These are phyloP conservation scores for Gamarada debralockiae DNA, from an alignment of 495 filamentous ascomycete species.

Conservation along the genomic window DNA sequence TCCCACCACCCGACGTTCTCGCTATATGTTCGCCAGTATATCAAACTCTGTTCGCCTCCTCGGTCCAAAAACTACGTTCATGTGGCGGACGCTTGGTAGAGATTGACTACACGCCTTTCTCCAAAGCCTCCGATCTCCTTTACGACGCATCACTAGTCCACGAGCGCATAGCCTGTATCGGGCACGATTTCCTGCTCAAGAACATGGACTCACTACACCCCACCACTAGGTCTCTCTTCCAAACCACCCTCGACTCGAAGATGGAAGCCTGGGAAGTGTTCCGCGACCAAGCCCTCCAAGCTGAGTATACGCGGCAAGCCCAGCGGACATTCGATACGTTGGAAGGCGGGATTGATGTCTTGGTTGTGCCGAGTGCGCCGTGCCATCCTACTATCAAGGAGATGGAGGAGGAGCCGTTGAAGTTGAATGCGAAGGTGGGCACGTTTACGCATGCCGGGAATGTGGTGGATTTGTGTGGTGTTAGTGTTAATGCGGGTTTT, in stretches of 20 bases:
- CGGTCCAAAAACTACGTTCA: slow-evolving; percentile 39
- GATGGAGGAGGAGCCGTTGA: slow-evolving; percentile 52
- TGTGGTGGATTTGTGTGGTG: slow-evolving; percentile 60
- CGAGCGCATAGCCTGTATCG: slow-evolving; percentile 43
- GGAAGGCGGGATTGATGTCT: slow-evolving; percentile 45
- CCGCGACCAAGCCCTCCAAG: slow-evolving; percentile 49
- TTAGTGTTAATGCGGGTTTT: slow-evolving; percentile 52
- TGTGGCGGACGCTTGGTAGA: slow-evolving; percentile 46
- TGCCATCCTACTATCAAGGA: slow-evolving; percentile 55
- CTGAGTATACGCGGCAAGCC: slow-evolving; percentile 39
- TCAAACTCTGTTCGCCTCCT: slow-evolving; percentile 41
- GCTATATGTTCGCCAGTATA: slow-evolving; percentile 42
- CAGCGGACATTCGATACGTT: slow-evolving; percentile 42
- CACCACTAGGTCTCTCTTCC: slow-evolving; percentile 47
- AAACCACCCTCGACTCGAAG: slow-evolving; percentile 37
- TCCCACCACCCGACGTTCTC: slow-evolving; percentile 45
- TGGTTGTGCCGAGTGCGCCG: slow-evolving; percentile 59
- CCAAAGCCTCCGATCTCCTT: slow-evolving; percentile 50
- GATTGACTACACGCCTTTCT: slow-evolving; percentile 52
- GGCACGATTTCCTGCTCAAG: slow-evolving; percentile 14
- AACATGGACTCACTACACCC: slow-evolving; percentile 42
- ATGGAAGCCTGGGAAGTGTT: slow-evolving; percentile 52
- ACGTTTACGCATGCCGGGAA: slow-evolving; percentile 63
- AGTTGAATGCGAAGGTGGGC: slow-evolving; percentile 51
- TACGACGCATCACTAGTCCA: slow-evolving; percentile 56